phyloP scores from a whole-genome alignment of 2,329 filamentous ascomycete genomes.

The Fusarium sacchari region DNA sequence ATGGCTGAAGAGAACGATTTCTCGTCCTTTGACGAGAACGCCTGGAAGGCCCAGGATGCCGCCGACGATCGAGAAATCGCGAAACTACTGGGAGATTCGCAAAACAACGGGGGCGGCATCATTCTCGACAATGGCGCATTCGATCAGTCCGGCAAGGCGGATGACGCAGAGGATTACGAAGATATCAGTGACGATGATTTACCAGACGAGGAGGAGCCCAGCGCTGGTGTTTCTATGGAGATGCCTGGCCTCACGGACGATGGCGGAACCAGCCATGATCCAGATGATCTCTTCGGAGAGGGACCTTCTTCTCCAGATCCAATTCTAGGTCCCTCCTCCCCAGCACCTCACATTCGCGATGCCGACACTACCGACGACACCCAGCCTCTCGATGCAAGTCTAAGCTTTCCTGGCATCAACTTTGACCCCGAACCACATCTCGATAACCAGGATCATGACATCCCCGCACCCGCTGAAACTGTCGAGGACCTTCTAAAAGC shows the following conservation, averaged over 20 bases:
- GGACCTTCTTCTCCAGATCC: constrained; percentile 61
- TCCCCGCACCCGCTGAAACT: constrained; percentile 76
- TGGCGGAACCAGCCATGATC: constrained; percentile 67
- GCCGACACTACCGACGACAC: constrained; percentile 50
- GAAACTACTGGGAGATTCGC: constrained; percentile 55
- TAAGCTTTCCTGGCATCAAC: constrained; percentile 57
- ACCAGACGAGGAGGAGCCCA: constrained; percentile 78
- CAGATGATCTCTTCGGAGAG: constrained; percentile 77
- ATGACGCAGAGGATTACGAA: constrained; percentile 89
- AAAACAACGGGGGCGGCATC: constrained; percentile 53
- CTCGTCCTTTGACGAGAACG: constrained; percentile 49
- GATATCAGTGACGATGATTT: constrained; percentile 94
- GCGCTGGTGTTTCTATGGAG: constrained; percentile 55
- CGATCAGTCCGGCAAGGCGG: constrained; percentile 82
- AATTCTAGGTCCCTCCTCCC: constrained; percentile 56
- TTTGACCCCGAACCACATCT: constrained; percentile 59
- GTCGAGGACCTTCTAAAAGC: constrained; percentile 80
- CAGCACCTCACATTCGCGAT: constrained; percentile 55
- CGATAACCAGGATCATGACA: constrained; percentile 68
- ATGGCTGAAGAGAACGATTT: constrained; percentile 50
- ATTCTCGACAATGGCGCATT: constrained; percentile 60
- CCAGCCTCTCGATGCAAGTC: constrained; percentile 45
- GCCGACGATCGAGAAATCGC: constrained; percentile 61
- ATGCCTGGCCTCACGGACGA: constrained; percentile 68
- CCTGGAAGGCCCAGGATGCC: constrained; percentile 56